phyloP scores from a whole-genome alignment of 257 asterid species.

The Rubia yunnanensis region DNA sequence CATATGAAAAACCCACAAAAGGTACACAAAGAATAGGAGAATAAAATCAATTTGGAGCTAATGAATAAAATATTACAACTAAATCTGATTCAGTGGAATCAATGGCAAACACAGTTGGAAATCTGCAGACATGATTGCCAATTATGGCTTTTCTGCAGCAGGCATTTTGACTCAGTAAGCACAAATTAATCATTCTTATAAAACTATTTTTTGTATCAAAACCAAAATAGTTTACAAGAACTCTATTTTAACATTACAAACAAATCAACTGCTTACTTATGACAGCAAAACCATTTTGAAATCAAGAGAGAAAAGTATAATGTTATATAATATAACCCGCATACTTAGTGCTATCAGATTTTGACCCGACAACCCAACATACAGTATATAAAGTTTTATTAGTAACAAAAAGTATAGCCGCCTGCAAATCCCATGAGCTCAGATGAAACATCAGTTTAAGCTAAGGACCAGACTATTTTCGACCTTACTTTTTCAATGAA shows the following conservation, averaged over 20 bases:
- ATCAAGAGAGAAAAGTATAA: neutral
- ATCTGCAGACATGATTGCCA: neutral
- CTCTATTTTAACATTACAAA: too few species aligned
- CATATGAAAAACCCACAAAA: neutral
- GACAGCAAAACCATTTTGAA: too few species aligned
- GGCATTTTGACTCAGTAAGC: constrained; percentile 14
- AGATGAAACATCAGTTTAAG: neutral
- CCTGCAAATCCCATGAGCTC: neutral
- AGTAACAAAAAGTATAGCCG: neutral
- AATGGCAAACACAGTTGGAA: neutral
- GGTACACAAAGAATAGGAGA: neutral
- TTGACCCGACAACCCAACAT: too few species aligned
- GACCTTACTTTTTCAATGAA: neutral
- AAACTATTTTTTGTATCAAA: neutral
- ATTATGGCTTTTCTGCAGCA: constrained; percentile 3
- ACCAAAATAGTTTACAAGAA: too few species aligned
- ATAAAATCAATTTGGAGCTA: too few species aligned
- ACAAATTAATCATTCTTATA: too few species aligned
- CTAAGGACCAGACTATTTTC: neutral
- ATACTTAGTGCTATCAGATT: too few species aligned
- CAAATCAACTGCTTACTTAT: too few species aligned
- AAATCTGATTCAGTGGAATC: neutral
- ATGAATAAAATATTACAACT: neutral
- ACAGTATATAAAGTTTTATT: neutral
- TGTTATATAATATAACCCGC: too few species aligned